Conservation (phyloP, 2,329 filamentous ascomycete genomes). For the Phyllosticta ampelicida region DNA sequence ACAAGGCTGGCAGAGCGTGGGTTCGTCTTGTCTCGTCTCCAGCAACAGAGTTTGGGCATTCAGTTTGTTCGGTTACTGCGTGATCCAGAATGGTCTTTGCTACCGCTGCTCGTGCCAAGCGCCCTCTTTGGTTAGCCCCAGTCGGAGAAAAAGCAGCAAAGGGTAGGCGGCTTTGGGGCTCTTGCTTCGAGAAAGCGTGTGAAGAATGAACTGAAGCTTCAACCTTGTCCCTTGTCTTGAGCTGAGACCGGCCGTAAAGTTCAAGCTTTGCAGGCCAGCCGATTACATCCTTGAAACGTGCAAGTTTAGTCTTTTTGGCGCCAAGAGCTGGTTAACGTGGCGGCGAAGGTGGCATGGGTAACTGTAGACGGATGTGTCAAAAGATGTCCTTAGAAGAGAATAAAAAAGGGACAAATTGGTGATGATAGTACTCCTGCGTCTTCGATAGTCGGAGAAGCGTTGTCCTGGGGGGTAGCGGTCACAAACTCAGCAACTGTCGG, state of each 20-base stretch:
- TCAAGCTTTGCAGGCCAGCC: background rate
- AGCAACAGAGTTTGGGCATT: background rate
- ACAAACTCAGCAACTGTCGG: background rate
- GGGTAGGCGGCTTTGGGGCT: background rate
- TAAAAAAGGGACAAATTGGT: background rate
- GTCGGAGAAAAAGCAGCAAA: background rate
- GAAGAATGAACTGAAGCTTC: background rate
- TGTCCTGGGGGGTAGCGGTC: no score
- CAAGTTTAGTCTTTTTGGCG: background rate
- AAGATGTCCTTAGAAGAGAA: background rate
- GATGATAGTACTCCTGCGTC: background rate
- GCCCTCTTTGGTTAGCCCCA: background rate
- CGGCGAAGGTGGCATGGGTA: background rate
- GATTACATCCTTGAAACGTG: background rate
- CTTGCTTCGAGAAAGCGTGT: background rate
- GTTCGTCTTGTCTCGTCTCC: conserved; percentile 1
- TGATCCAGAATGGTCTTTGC: background rate
- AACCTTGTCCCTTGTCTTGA: background rate
- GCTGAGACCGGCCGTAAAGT: background rate
- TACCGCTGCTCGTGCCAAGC: background rate
- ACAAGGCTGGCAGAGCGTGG: conserved; percentile 3
- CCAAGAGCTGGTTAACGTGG: background rate
- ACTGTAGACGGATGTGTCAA: background rate
- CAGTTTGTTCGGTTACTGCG: background rate
- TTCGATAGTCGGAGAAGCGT: background rate